Conservation (phyloP, 202 grass and related monocot species). For the Schoenoplectus triqueter region DNA sequence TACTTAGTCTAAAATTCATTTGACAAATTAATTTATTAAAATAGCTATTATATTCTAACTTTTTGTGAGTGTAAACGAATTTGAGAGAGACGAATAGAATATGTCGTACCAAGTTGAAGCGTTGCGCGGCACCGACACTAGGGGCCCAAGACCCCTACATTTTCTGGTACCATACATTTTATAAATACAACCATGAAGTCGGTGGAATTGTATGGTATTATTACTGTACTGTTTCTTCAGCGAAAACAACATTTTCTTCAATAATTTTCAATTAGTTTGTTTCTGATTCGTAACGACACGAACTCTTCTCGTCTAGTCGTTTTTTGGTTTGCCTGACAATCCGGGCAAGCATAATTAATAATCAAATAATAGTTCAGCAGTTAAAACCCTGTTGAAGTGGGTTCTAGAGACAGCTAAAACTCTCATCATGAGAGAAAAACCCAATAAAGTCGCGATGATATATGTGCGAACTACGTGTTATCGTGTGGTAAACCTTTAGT, state of each 20-base stretch:
- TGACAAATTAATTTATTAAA: no score
- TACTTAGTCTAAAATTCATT: no score
- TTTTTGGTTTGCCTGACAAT: constrained; percentile 25
- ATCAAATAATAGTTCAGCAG: no score
- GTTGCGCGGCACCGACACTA: neutral
- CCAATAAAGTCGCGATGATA: neutral
- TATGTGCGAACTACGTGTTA: neutral
- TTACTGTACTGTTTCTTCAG: neutral
- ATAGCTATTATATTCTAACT: no score
- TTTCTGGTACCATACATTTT: constrained; percentile 13
- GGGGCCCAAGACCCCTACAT: neutral
- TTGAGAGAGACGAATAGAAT: no score
- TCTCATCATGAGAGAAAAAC: neutral
- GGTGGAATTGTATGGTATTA: neutral
- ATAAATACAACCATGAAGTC: neutral
- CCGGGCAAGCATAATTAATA: constrained; percentile 6
- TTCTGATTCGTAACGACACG: neutral
- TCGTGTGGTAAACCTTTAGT: neutral
- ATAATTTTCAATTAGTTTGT: neutral
- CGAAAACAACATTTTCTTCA: constrained; percentile 5
- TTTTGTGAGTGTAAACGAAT: no score
- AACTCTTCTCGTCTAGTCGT: constrained; percentile 27
- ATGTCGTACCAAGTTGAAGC: neutral
- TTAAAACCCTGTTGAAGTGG: neutral
- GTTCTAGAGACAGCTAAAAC: constrained; percentile 19